Conservation (phyloP, 306 rosid species). For the Inga oerstediana region DNA sequence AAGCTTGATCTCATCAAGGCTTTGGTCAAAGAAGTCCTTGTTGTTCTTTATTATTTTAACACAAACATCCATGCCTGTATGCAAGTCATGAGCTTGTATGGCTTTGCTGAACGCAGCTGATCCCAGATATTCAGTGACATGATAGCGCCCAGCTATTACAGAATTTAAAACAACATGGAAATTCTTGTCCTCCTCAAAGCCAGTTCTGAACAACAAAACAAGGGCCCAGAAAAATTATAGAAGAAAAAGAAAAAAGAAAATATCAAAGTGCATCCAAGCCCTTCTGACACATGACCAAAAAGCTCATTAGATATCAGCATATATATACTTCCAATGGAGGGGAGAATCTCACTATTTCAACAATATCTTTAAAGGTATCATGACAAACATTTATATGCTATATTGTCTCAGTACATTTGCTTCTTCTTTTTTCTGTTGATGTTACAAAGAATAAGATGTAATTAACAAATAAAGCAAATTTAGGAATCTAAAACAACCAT, state of each 20-base stretch:
- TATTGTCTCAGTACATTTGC: not conserved
- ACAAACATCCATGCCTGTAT: constrained; percentile 98
- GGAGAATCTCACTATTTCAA: constrained; percentile 21
- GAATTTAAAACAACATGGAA: constrained; percentile 95
- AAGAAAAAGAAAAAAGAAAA: not conserved
- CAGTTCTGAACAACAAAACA: constrained; percentile 77
- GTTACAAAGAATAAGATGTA: not conserved
- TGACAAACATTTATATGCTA: not conserved
- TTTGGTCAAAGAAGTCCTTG: constrained; percentile 99
- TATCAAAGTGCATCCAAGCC: not conserved
- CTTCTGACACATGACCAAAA: constrained; percentile 1
- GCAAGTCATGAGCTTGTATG: constrained; percentile 97
- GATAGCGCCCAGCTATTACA: constrained; percentile 96
- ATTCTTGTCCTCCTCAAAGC: constrained; percentile 99
- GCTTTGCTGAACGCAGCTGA: constrained; percentile 99
- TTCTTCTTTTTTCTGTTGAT: not conserved
- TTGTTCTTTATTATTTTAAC: constrained; percentile 98
- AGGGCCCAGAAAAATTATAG: constrained; percentile 38
- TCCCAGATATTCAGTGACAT: constrained; percentile 97
- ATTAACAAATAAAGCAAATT: not conserved
- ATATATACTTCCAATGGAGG: not conserved
- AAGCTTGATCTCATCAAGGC: constrained; percentile 99
- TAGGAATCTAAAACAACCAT: not conserved
- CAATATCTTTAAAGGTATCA: constrained; percentile 16
- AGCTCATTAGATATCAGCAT: not conserved